Evolutionary conservation across 1,284 basidiomycete genomes (phyloP).

Genomic region (Rhodotorula sp.): DNA sequence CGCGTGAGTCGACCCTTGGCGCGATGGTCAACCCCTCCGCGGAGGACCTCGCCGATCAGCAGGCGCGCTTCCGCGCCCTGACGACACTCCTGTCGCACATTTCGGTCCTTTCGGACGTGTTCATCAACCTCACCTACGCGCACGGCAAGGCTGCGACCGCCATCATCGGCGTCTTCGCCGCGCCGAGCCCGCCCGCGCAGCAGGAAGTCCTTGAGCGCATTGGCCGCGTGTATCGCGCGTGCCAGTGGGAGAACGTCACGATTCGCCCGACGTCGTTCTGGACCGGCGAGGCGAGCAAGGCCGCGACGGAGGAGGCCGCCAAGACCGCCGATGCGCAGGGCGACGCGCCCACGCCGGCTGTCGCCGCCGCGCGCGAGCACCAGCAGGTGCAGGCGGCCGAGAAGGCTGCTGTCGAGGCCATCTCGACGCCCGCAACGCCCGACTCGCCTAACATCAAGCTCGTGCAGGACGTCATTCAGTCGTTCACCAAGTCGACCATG

Average conservation of each 20-base stretch:
- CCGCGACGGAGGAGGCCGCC: constrained; percentile 29
- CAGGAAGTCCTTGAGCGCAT: constrained; percentile 70
- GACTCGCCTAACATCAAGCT: constrained; percentile 64
- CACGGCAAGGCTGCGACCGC: constrained; percentile 75
- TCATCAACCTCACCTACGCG: constrained; percentile 80
- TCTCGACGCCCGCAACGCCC: constrained; percentile 56
- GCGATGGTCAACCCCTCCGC: constrained; percentile 60
- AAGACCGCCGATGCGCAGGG: constrained; percentile 24
- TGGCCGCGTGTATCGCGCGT: constrained; percentile 78
- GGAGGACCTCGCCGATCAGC: constrained; percentile 59
- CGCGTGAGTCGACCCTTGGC: constrained; percentile 63
- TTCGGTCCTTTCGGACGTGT: constrained; percentile 83
- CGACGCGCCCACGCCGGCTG: constrained; percentile 20
- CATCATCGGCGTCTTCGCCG: constrained; percentile 74
- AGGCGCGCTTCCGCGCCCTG: constrained; percentile 71
- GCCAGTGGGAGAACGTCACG: constrained; percentile 78
- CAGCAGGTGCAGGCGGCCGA: constrained; percentile 27
- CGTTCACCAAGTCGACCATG: constrained; percentile 73
- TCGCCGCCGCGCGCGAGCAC: constrained; percentile 9
- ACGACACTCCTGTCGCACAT: constrained; percentile 75
- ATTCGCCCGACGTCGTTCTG: constrained; percentile 34
- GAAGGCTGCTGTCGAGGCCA: constrained; percentile 31
- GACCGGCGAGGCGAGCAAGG: constrained; percentile 30
- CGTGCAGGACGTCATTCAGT: constrained; percentile 76
- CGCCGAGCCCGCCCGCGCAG: constrained; percentile 58